Evolutionary conservation across 208 protist genomes (phyloP), one percentile per base, ranked within the genome.

Genomic region (Leishmania major): DNA sequence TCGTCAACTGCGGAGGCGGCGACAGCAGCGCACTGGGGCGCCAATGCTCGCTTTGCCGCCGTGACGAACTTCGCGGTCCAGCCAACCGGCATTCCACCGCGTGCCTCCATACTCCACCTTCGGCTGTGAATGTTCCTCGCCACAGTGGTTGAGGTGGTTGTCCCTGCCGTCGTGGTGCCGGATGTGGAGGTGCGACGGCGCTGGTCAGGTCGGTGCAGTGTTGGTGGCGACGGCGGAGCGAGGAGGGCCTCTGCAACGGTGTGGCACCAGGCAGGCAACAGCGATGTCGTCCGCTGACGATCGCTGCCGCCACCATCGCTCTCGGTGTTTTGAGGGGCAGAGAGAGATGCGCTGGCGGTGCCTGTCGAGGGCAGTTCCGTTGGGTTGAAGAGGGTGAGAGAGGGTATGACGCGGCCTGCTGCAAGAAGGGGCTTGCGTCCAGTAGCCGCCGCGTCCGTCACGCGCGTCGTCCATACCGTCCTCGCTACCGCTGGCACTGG

Each of bases 21-120:
- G 35, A 13, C 51, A 64, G 78, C 78, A 47, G 78, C 40, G 19
- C 45, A 8, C 3, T 72, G 64, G 25, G 75, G 59, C 25, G 10
- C 55, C 37, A n/a, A 43, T n/a, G 13, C 60, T 19, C 70, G 81
- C 76, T 80, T 59, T 19, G 76, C 81, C 40, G 76, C 81, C 31
- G 81, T 78, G 28, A 84, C 70, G 37, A 77, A 40, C 70, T 84
- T 84, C n/a, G 73, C 75, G 70, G 76, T 75, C 82, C 62, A 85
- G 17, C 77, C 82, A 43, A 78, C 79, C 60, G 76, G 77, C 49
- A 75, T 40, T 15, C 72, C 77, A 28, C 77, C 60, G 43, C 77
- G 77, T 51, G 76, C 78, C 73, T 82, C 77, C 2, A 70, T 66
- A 59, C 82, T 85, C 77, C 82, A 81, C 35, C 79, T 49, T 51